Evolutionary conservation across 2,329 filamentous ascomycete species (phyloP).

Genomic region (Pseudomassariella vexata): DNA sequence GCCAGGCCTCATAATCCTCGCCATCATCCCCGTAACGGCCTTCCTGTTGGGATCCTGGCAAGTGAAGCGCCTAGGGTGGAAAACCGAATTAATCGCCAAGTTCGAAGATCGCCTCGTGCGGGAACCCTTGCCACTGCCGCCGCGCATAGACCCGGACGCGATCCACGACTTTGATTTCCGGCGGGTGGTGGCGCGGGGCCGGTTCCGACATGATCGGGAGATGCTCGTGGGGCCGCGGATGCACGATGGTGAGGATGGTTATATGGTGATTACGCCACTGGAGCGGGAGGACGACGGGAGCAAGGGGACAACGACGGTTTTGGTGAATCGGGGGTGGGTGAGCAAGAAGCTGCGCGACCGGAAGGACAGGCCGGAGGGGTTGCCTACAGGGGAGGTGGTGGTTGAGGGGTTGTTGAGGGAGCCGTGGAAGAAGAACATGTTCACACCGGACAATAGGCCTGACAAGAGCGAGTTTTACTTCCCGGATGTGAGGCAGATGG

Average conservation of each 20-base stretch:
- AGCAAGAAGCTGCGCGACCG: conserved; percentile 66
- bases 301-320: conserved; percentile 55
- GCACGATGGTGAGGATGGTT: conserved; percentile 84
- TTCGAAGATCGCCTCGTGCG: conserved; percentile 89
- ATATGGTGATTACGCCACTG: conserved; percentile 84
- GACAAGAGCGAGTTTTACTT: conserved; percentile 88
- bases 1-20: conserved; percentile 74
- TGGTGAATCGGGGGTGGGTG: conserved; percentile 93
- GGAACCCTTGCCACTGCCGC: conserved; percentile 78
- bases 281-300: conserved; percentile 56
- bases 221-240: conserved; percentile 93
- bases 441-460: conserved; percentile 85
- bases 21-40: conserved; percentile 84
- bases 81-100: conserved; percentile 83
- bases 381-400: conserved; percentile 66
- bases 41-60: conserved; percentile 94
- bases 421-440: conserved; percentile 97
- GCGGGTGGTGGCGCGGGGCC: conserved; percentile 69
- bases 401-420: conserved; percentile 81
- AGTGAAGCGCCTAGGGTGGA: conserved; percentile 87
- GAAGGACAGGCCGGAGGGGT: conserved; percentile 52
- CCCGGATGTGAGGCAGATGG: conserved; percentile 91
- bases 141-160: conserved; percentile 73
- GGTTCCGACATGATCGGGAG: conserved; percentile 80
- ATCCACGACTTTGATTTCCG: conserved; percentile 90